Conservation (phyloP, 495 filamentous ascomycete species). For the Pyrenula massariospora region DNA sequence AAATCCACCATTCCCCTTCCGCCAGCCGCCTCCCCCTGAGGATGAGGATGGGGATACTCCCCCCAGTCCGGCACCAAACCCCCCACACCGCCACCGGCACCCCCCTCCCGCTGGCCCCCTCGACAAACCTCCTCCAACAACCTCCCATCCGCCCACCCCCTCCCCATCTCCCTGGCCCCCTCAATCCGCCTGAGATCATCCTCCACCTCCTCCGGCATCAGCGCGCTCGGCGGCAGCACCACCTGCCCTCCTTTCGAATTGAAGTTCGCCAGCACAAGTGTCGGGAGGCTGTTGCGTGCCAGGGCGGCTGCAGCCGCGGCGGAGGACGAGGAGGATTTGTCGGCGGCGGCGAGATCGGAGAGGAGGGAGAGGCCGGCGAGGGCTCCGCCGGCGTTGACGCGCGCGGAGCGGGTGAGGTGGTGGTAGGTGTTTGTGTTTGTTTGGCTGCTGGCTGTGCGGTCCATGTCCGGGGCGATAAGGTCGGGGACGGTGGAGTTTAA, state of each 20-base stretch:
- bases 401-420: constrained; percentile 63
- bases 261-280: neutral
- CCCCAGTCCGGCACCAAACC: neutral
- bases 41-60: too few relatives aligned
- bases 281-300: neutral
- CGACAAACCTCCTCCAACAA: neutral
- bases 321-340: neutral
- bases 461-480: constrained; percentile 54
- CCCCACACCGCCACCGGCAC: neutral
- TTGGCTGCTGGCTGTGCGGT: constrained; percentile 52
- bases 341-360: constrained; percentile 48
- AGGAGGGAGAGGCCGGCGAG: constrained; percentile 51
- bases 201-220: neutral
- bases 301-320: neutral
- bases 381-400: constrained; percentile 42
- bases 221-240: neutral
- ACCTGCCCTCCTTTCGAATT: neutral
- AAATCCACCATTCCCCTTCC: too few relatives aligned
- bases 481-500: constrained; percentile 40
- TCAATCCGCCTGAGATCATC: neutral
- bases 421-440: too few relatives aligned
- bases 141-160: neutral
- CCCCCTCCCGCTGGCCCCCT: too few relatives aligned
- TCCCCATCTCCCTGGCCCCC: neutral
- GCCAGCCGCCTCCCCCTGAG: too few relatives aligned